Evolutionary conservation across 768 basidiomycete genomes (phyloP).

Genomic region (Coprinopsis strossmayeri): DNA sequence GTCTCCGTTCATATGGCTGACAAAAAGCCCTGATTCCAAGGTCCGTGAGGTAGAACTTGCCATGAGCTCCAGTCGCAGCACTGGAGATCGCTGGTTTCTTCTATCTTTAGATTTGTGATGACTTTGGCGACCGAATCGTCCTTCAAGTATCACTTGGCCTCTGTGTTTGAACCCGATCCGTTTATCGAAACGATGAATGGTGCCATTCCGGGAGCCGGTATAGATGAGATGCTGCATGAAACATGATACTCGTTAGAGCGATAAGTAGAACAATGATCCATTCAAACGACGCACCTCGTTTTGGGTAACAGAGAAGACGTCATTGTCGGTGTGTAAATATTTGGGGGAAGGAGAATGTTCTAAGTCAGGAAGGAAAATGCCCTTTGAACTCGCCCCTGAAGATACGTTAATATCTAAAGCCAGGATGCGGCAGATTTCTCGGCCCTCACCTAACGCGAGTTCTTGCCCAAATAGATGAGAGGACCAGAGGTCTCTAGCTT

Average conservation of each 20-base stretch:
- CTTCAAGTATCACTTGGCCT: constrained; percentile 34
- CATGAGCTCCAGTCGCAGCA: constrained; percentile 46
- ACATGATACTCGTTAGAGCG: neutral
- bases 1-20: constrained; percentile 53
- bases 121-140: constrained; percentile 20
- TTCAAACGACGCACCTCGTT: constrained; percentile 31
- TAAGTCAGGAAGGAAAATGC: constrained; percentile 46
- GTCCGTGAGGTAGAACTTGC: constrained; percentile 6
- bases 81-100: constrained; percentile 30
- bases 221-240: constrained; percentile 40
- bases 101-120: no score
- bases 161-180: constrained; percentile 29
- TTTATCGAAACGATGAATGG: constrained; percentile 51
- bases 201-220: constrained; percentile 55
- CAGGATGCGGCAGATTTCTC: constrained; percentile 1
- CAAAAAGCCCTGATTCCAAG: constrained; percentile 30
- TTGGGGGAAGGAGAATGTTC: constrained; percentile 28
- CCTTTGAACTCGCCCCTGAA: constrained; percentile 48
- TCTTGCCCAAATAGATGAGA: constrained; percentile 42
- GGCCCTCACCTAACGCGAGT: constrained; percentile 45
- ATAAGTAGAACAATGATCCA: neutral
- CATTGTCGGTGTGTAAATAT: constrained; percentile 47
- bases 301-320: constrained; percentile 57
- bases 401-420: no score
- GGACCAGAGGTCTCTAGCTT: constrained; percentile 50